Evolutionary conservation across 176 grass and related monocot species (phyloP).

Genomic region (Puccinellia tenuiflora): DNA sequence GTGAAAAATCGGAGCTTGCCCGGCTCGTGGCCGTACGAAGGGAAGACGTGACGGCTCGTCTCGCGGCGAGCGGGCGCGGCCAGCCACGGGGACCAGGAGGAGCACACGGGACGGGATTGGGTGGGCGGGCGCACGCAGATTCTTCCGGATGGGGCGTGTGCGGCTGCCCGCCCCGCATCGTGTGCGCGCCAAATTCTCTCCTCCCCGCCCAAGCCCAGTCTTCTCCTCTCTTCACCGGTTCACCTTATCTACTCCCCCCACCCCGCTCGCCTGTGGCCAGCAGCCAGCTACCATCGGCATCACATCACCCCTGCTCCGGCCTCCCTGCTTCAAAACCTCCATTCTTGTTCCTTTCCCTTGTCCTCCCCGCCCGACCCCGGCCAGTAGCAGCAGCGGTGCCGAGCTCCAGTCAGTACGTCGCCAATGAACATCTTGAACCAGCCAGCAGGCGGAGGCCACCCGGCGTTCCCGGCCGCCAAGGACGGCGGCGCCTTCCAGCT

Average conservation of each 20-base stretch:
- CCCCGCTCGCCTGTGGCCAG: slow-evolving; percentile 8
- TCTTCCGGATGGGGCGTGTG: slow-evolving; percentile 59
- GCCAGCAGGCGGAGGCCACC: slow-evolving; percentile 32
- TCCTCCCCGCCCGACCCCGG: background rate
- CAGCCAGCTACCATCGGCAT: background rate
- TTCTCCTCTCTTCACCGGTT: too few species aligned
- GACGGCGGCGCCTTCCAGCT: slow-evolving; percentile 4
- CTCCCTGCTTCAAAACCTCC: background rate
- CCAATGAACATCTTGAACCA: slow-evolving; percentile 82
- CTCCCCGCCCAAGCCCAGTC: too few species aligned
- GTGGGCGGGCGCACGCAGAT: slow-evolving; percentile 8
- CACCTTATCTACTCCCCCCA: too few species aligned
- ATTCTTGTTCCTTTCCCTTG: background rate
- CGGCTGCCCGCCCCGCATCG: slow-evolving; percentile 43
- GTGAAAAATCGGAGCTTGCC: background rate
- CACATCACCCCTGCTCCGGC: too few species aligned
- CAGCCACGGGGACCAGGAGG: too few species aligned
- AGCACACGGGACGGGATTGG: slow-evolving; percentile 4
- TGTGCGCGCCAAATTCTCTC: slow-evolving; percentile 32
- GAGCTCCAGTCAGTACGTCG: background rate
- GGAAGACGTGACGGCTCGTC: slow-evolving; percentile 28
- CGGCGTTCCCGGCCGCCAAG: slow-evolving; percentile 41
- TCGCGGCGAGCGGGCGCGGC: background rate
- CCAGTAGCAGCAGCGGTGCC: background rate
- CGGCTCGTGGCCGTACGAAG: background rate